Percentiles rank a stretch among this genome's conserved stretches.
These are phyloP conservation scores for Mortierella sp. DNA, from an alignment of 371 early-diverging fungal genomes.

Conservation along the genomic window DNA sequence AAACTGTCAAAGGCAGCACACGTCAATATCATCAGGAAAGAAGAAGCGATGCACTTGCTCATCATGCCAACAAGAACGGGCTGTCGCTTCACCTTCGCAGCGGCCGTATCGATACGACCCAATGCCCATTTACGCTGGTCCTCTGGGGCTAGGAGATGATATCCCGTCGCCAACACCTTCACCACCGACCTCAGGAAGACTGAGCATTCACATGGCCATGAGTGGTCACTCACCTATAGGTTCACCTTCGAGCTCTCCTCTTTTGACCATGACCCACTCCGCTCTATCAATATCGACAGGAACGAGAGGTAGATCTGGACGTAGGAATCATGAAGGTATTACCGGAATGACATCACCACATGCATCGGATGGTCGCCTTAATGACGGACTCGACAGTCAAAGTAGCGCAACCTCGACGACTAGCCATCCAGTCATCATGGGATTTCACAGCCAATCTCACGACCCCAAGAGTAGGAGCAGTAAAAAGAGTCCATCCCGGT, in stretches of 20 bases:
- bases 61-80: constrained; percentile 20
- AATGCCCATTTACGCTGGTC: constrained; percentile 46
- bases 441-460: constrained; percentile 28
- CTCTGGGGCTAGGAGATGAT: constrained; percentile 46
- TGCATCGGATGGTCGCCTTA: constrained; percentile 3
- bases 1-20: constrained; percentile 21
- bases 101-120: constrained; percentile 43
- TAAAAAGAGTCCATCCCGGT: constrained; percentile 28
- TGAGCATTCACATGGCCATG: constrained; percentile 52
- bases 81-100: constrained; percentile 19
- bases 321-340: constrained; percentile 3
- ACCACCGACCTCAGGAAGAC: constrained; percentile 38
- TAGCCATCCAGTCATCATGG: constrained; percentile 28
- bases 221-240: constrained; percentile 32
- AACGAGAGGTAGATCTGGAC: constrained; percentile 14
- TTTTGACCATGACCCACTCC: constrained; percentile 16
- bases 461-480: constrained; percentile 28
- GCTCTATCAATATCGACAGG: constrained; percentile 8
- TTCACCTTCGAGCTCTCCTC: constrained; percentile 32
- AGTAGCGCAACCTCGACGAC: neutral
- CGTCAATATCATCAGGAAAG: constrained; percentile 15
- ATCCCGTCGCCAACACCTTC: constrained; percentile 54
- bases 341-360: neutral
- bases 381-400: neutral
- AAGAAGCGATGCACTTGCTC: constrained; percentile 18